Base-by-base conservation (phyloP, 2,329 filamentous ascomycete genomes). In the Lasiodiplodia gonubiensis region DNA sequence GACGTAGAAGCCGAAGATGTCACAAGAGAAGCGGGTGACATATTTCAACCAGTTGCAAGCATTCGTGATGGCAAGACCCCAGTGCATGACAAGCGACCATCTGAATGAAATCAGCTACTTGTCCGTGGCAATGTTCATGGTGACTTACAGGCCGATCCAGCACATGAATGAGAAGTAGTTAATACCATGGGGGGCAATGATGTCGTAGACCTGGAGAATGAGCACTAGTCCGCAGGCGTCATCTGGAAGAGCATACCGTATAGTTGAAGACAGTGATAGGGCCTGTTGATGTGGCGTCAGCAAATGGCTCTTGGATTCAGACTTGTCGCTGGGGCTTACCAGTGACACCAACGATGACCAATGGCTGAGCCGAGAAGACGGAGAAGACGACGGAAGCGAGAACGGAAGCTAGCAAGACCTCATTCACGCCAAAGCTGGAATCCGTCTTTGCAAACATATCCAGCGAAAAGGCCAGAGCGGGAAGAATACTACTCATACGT, bases 191-290 rank as follows among this genome's bases (percentile, higher is more conserved):
- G 91, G 89, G 1, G 85, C 82, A 76, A 97, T 92, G 70, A 97
- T 97, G 77, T 95, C 90, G 81, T 94, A 97, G 2, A 97, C 57
- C 57, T 60, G 12, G 5, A 16, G 2, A 33, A 12, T 60, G 2
- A 60, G 57, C 8, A 18, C 10, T 8, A 4, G 18, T n/a, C 6
- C 7, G 25, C 1, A 10, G 12, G 16, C 4, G 18, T 12, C 3
- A 2, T 16, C 6, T 2, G 14, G 23, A 11, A 11, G 8, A 12
- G 33, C 57, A 7, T 33, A 49, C 92, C 3, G 93, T 97, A 75
- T 96, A 97, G 77, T 96, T 97, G 76, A 97, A 97, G 33, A 97
- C 92, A 18, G 93, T 96, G 67, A 97, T 97, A 3, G 93, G 93
- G n/a, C 89, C 88, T 87, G 67, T 8, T 16, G 27, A 21, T n/a